phyloP scores from a whole-genome alignment of 306 rosid genomes.

The Ziziphus jujuba region DNA sequence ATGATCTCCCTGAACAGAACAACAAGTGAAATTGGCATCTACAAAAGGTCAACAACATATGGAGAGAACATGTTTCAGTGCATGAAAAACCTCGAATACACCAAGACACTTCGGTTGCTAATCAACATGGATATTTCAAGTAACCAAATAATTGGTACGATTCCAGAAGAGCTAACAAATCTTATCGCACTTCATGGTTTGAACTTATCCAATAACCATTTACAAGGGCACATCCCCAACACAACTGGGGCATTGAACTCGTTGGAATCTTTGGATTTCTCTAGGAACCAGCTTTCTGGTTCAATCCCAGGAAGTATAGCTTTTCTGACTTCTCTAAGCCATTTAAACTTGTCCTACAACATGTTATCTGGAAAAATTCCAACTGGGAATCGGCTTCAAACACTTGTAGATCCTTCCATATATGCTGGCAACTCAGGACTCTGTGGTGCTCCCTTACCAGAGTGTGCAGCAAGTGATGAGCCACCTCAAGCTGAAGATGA shows the following conservation, averaged over 20 bases:
- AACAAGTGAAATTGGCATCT: not conserved
- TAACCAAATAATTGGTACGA: conserved; percentile 32
- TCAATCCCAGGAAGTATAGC: conserved; percentile 32
- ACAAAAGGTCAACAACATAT: conserved; percentile 17
- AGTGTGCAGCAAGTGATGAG: not conserved
- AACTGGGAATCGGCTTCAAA: conserved; percentile 31
- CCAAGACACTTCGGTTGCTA: conserved; percentile 20
- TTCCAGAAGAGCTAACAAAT: conserved; percentile 22
- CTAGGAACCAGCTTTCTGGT: conserved; percentile 31
- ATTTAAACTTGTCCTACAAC: conserved; percentile 35
- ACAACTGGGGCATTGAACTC: conserved; percentile 17
- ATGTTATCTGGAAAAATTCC: conserved; percentile 29
- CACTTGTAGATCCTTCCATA: conserved; percentile 23
- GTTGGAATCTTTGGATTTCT: conserved; percentile 35
- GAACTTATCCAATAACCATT: conserved; percentile 32
- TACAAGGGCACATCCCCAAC: conserved; percentile 26
- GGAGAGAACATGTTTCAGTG: conserved; percentile 16
- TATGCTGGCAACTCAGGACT: conserved; percentile 24
- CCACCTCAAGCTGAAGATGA: not conserved
- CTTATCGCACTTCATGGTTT: conserved; percentile 26
- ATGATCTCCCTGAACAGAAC: conserved; percentile 6
- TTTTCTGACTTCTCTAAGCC: conserved; percentile 11
- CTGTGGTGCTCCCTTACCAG: conserved; percentile 29
- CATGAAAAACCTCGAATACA: conserved; percentile 42
- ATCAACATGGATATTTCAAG: conserved; percentile 37